Base-by-base conservation (phyloP, 768 basidiomycete species). In the Termitomyces titanicus region DNA sequence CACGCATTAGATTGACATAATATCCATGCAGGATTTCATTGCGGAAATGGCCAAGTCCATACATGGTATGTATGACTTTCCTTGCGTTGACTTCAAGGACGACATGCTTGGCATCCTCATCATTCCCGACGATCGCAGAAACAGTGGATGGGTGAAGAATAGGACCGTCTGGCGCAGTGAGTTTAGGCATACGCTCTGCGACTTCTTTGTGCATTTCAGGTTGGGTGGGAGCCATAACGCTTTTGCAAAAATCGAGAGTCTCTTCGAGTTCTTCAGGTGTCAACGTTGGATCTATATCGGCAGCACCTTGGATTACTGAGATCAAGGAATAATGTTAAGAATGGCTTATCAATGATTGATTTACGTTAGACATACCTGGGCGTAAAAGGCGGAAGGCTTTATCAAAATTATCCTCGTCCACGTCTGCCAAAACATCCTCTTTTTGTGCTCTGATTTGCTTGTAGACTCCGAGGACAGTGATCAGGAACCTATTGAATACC, bases 291-390 rank as follows among this genome's bases (percentile, higher is more conserved):
- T 79, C 80, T 58, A 79, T 72, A 51, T 83, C 81, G 0, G 75
- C 76, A 25, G 71, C 70, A 10, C 81, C 82, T 56, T 83, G 82
- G 27, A 83, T 82, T n/a, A 83, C 82, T 45, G 27, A 2, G 12
- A 33, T 52, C 37, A 18, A 18, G 24, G 3, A 18, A 38, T n/a
- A 18, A 38, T 1, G 15, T 37, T 5, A 35, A 17, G 4, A 27
- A 15, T 29, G 18, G 9, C 3, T 13, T 3, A 2, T 34, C n/a
- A 9, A 24, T 17, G 8, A n/a, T 11, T 13, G 1, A 34, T 47
- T 48, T n/a, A n/a, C n/a, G n/a, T n/a, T 3, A 38, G 17, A 38
- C 48, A 17, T 38, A 39, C 48, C 34, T 12, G 37, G 75, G 22
- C 74, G 59, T 35, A 76, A 63, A 59, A 70, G 64, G 35, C 64